Conservation (phyloP, 106 monocot genomes). For the Acorus gramineus region DNA sequence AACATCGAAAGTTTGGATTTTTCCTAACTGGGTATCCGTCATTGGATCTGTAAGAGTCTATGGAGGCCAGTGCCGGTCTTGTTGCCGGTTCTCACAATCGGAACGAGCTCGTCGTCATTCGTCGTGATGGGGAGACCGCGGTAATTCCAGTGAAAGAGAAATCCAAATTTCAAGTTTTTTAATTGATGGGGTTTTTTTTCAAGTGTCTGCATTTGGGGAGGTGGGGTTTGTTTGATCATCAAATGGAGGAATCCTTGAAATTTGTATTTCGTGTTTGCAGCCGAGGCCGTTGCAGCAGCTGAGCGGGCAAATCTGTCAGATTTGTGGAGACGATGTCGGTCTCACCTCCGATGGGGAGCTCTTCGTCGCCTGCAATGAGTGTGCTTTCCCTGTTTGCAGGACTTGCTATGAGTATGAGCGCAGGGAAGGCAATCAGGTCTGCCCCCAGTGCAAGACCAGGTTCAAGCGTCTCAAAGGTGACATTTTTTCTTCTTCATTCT, state of each 20-base stretch:
- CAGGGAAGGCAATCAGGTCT: conserved; percentile 80
- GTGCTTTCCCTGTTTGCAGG: conserved; percentile 78
- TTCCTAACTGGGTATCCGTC: no score
- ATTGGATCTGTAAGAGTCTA: background rate
- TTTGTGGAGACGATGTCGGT: conserved; percentile 95
- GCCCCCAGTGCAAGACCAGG: conserved; percentile 96
- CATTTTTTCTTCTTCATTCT: background rate
- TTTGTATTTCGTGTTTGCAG: conserved; percentile 27
- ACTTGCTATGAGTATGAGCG: conserved; percentile 92
- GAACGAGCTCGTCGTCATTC: conserved; percentile 91
- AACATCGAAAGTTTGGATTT: no score
- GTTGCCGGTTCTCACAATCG: conserved; percentile 94
- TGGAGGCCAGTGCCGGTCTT: conserved; percentile 68
- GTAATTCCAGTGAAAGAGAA: no score
- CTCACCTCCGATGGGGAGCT: conserved; percentile 70
- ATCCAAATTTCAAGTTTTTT: no score
- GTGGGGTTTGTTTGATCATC: no score
- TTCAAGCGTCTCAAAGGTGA: conserved; percentile 90
- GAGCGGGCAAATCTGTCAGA: conserved; percentile 88
- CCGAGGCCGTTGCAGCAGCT: conserved; percentile 63
- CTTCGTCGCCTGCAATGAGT: conserved; percentile 94
- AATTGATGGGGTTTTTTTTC: no score
- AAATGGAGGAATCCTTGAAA: background rate
- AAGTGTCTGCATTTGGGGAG: no score
- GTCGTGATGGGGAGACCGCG: conserved; percentile 43